Conservation (phyloP, 495 filamentous ascomycete genomes). For the Pseudomonodictys pantanalensis region DNA sequence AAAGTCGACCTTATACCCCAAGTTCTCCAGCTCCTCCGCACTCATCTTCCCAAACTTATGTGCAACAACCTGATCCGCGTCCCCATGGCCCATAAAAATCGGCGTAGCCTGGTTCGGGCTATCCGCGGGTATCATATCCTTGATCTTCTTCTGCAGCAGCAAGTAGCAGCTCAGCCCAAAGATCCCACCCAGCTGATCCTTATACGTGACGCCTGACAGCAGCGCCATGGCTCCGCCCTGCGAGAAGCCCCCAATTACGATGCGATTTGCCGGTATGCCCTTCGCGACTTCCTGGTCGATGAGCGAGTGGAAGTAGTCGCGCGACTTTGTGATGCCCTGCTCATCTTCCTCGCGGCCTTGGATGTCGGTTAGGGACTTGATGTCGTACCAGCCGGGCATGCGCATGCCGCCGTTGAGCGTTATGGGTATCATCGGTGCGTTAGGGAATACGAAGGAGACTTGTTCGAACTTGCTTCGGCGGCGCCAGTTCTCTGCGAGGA, state of each 20-base stretch:
- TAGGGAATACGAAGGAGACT: conserved; percentile 88
- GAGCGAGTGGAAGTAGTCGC: conserved; percentile 72
- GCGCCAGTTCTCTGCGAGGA: conserved; percentile 85
- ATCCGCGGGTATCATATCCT: conserved; percentile 60
- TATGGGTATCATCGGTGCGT: conserved; percentile 87
- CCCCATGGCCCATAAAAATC: conserved; percentile 85
- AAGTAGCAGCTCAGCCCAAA: conserved; percentile 83
- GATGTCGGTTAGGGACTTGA: conserved; percentile 52
- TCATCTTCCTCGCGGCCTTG: conserved; percentile 62
- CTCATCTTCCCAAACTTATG: conserved; percentile 65
- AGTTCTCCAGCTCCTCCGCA: conserved; percentile 57
- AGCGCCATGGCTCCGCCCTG: conserved; percentile 61
- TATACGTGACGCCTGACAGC: conserved; percentile 66
- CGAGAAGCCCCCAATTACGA: conserved; percentile 76
- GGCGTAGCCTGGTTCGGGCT: conserved; percentile 74
- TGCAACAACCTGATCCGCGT: conserved; percentile 67
- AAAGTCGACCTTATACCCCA: conserved; percentile 70
- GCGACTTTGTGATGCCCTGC: conserved; percentile 68
- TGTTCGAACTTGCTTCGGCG: conserved; percentile 79
- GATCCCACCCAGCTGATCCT: conserved; percentile 78
- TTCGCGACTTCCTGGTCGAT: conserved; percentile 79
- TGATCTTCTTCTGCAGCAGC: conserved; percentile 68
- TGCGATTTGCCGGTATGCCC: conserved; percentile 77
- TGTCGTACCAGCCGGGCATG: conserved; percentile 94
- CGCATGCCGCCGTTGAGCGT: conserved; percentile 78